A percentile compares a stretch with the other conserved stretches of the same genome.
Conservation (phyloP, 345 rosid genomes). For the Camelina sativa region DNA sequence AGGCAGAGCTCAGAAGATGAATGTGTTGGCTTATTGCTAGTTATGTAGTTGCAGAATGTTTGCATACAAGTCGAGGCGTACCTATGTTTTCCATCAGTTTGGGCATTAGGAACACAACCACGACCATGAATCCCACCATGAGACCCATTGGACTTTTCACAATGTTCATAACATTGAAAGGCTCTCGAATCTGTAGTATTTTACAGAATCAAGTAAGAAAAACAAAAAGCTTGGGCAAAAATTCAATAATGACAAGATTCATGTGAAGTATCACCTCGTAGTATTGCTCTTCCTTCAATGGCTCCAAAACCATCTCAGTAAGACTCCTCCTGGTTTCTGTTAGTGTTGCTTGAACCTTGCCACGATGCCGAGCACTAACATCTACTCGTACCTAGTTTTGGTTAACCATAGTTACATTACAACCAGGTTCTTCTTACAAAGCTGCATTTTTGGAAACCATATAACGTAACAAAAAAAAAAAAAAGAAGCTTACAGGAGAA, state of each 20-base stretch:
- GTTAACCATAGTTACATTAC: constrained; percentile 3
- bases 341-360: constrained; percentile 86
- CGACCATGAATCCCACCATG: constrained; percentile 87
- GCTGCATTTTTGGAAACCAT: neutral
- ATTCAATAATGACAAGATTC: constrained; percentile 24
- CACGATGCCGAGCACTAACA: constrained; percentile 90
- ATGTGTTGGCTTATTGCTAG: neutral
- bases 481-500: constrained; percentile 63
- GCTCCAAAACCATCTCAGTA: constrained; percentile 80
- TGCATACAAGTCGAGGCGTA: constrained; percentile 28
- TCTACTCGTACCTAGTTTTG: constrained; percentile 76
- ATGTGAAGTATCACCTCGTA: constrained; percentile 62
- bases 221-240: constrained; percentile 8
- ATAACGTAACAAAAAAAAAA: neutral
- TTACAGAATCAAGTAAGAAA: constrained; percentile 9
- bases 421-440: neutral
- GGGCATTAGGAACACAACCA: constrained; percentile 87
- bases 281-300: constrained; percentile 76
- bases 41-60: neutral
- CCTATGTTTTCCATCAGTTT: constrained; percentile 90
- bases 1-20: constrained; percentile 3
- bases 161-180: constrained; percentile 73
- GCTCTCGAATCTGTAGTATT: constrained; percentile 74
- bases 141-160: constrained; percentile 96
- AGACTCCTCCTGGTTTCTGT: constrained; percentile 80